Percentiles rank a stretch among this genome's conserved stretches.
Conservation (phyloP, 2,329 filamentous ascomycete genomes). For the Mycosphaerella sp. region DNA sequence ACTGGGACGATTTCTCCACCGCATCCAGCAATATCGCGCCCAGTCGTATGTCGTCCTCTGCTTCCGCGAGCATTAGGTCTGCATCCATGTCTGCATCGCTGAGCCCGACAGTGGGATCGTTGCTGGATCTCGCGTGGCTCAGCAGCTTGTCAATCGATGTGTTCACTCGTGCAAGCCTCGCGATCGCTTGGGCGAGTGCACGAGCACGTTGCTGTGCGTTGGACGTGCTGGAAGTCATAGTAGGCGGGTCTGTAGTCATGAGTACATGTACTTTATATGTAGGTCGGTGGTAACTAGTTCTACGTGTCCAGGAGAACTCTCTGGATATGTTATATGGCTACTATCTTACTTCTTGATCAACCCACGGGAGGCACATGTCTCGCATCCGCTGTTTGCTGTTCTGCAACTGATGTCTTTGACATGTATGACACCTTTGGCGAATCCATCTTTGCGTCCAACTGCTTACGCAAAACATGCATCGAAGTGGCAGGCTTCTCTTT, state of each 20-base stretch:
- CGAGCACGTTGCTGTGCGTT: background rate
- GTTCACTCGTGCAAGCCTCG: conserved; percentile 5
- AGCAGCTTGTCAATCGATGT: background rate
- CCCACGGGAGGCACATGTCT: background rate
- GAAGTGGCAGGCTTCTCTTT: no score
- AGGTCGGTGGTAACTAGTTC: background rate
- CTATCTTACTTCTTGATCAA: background rate
- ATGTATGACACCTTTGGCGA: background rate
- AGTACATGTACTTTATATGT: no score
- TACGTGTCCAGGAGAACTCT: background rate
- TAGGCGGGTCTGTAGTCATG: background rate
- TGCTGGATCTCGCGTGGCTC: background rate
- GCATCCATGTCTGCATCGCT: background rate
- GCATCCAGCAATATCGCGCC: conserved; percentile 1
- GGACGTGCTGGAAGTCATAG: background rate
- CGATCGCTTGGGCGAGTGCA: background rate
- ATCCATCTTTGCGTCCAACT: background rate
- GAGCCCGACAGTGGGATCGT: background rate
- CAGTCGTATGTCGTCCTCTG: conserved; percentile 6
- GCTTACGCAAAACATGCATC: background rate
- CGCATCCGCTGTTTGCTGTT: background rate
- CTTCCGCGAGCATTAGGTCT: conserved; percentile 1
- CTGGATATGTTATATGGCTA: background rate
- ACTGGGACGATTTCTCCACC: conserved; percentile 1
- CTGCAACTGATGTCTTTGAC: background rate